phyloP scores from a whole-genome alignment of 257 asterid species.

The Nicotiana tomentosiformis region DNA sequence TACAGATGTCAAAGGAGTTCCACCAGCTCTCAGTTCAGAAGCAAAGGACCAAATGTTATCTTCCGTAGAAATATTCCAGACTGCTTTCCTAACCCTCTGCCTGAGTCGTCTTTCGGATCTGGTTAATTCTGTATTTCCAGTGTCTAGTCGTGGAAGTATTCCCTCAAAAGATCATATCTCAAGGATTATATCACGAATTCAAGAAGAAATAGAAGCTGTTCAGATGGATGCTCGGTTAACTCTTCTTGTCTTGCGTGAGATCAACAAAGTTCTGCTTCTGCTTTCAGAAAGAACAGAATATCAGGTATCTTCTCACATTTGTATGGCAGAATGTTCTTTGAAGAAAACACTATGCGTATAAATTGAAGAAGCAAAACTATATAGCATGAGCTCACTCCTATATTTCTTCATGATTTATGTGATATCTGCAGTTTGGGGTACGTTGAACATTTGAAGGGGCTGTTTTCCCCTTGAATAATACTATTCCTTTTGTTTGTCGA shows the following conservation, averaged over 20 bases:
- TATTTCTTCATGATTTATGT: background rate
- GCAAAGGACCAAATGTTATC: slow-evolving; percentile 84
- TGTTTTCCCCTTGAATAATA: background rate
- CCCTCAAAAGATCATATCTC: slow-evolving; percentile 81
- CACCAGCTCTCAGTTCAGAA: slow-evolving; percentile 75
- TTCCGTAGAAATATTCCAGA: slow-evolving; percentile 67
- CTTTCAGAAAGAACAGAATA: slow-evolving; percentile 85
- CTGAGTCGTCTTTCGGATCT: slow-evolving; percentile 77
- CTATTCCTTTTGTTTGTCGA: background rate
- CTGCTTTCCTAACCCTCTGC: slow-evolving; percentile 74
- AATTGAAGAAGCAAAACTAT: background rate
- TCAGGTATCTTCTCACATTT: slow-evolving; percentile 40
- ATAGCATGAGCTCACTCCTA: background rate
- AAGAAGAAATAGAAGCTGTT: slow-evolving; percentile 93
- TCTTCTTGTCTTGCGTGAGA: slow-evolving; percentile 78
- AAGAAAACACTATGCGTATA: background rate
- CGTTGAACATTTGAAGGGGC: background rate
- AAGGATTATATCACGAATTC: slow-evolving; percentile 66
- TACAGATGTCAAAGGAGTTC: slow-evolving; percentile 98
- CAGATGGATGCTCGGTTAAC: slow-evolving; percentile 84
- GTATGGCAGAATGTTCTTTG: background rate
- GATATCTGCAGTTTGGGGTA: background rate
- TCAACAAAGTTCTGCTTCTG: slow-evolving; percentile 72
- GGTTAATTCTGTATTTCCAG: slow-evolving; percentile 74
- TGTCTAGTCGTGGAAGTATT: slow-evolving; percentile 83